A percentile compares a stretch with the other conserved stretches of the same genome.
Conservation (phyloP, 2,329 filamentous ascomycete species). For the Cladosporium sp. region DNA sequence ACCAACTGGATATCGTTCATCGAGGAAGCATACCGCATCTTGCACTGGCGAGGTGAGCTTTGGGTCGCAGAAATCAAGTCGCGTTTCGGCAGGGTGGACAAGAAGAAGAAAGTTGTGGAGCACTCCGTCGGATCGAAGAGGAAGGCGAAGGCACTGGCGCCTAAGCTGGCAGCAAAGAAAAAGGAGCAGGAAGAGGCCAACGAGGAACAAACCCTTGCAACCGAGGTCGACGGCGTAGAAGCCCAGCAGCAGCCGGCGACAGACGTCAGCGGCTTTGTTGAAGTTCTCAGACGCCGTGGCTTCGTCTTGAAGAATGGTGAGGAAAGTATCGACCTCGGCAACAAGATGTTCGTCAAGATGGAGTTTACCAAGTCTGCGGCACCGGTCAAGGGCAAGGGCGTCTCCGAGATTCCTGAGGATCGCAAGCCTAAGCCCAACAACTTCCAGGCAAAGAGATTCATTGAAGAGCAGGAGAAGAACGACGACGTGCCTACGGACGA, state of each 20-base stretch:
- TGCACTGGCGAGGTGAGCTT: constrained; percentile 91
- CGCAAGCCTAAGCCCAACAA: constrained; percentile 36
- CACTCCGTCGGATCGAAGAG: constrained; percentile 70
- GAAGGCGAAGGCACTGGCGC: constrained; percentile 45
- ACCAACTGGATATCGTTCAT: constrained; percentile 98
- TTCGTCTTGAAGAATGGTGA: constrained; percentile 75
- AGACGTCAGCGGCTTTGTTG: constrained; percentile 82
- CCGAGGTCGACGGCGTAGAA: constrained; percentile 67
- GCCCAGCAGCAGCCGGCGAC: constrained; percentile 68
- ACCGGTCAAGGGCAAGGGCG: constrained; percentile 74
- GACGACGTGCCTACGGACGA: constrained; percentile 58
- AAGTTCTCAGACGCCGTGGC: constrained; percentile 75
- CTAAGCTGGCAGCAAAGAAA: constrained; percentile 46
- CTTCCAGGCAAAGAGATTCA: constrained; percentile 51
- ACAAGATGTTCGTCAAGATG: constrained; percentile 99
- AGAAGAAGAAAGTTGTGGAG: constrained; percentile 53
- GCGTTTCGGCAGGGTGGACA: constrained; percentile 69
- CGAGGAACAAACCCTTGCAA: constrained; percentile 61
- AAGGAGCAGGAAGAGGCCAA: constrained; percentile 54
- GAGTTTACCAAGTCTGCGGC: constrained; percentile 82
- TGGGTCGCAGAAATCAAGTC: constrained; percentile 98
- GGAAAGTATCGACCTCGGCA: constrained; percentile 72
- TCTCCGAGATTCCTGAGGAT: constrained; percentile 42
- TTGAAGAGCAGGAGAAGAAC: constrained; percentile 55
- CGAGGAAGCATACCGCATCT: constrained; percentile 88